Base-by-base conservation (phyloP, 2,329 filamentous ascomycete species). In the Nothopassalora personata region DNA sequence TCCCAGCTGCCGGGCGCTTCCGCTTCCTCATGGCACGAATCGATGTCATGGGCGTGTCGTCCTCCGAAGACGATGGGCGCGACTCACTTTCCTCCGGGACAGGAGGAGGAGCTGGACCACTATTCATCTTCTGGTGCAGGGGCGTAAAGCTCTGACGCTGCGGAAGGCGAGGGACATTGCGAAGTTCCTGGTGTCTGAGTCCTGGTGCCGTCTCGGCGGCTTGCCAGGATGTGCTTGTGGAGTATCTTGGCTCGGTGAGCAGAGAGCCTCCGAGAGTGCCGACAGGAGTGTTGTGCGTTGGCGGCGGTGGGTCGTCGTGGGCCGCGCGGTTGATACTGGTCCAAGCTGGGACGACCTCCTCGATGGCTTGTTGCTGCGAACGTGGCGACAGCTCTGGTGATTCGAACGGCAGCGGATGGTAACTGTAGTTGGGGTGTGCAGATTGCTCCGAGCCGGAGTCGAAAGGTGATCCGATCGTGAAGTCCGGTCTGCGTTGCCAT, bases 321-420 rank as follows among this genome's bases (percentile, higher is more conserved):
- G 56, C 51, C 2, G 54, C 19, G 13, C 60, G 43, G 54, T 72
- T 71, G 64, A 71, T 66, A 53, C 63, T 66, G 15, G 67, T 64
- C 67, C 68, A 71, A 30, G 51, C 56, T 13, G 49, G 49, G n/a
- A 33, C 48, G 43, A 49, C 45, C 13, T 39, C 45, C 13, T 39
- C 48, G 10, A 50, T 53, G 10, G 48, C 19, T 10, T 49, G 47
- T 33, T 56, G 61, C 18, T 61, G 60, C 6, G 66, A 66, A 59
- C 71, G 71, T n/a, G 71, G 70, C 18, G 71, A 73, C 5, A 72
- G 56, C 15, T 56, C 58, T 7, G 67, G 67, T 6, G 66, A 68
- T 10, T 67, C 64, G 19, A 56, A 34, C 5, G 51, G 53, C 7
- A 56, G 33, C 15, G 60, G 28, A n/a, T 47, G 49, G 54, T 65